A percentile compares a stretch with the other conserved stretches of the same genome.
Evolutionary conservation across 179 eudicot species (phyloP).

Genomic region (Beta macrorhiza): DNA sequence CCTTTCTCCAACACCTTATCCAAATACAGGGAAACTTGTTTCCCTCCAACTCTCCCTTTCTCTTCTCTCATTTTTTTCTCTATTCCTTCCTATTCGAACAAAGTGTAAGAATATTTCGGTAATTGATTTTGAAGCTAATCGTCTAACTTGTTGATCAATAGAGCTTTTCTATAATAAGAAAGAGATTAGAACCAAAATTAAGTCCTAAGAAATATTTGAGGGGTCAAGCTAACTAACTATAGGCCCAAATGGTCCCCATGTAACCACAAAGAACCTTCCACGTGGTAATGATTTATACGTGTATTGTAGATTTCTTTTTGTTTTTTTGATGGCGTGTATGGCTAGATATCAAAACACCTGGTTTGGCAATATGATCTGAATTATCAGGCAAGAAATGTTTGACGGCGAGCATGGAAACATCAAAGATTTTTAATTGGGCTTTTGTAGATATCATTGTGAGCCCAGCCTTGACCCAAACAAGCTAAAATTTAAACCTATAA

Average conservation of each 20-base stretch:
- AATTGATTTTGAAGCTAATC: too few relatives aligned
- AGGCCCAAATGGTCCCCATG: not conserved
- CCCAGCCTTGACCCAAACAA: not conserved
- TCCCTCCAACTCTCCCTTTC: too few relatives aligned
- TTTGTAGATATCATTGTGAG: slow-evolving; percentile 10
- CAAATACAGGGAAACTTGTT: too few relatives aligned
- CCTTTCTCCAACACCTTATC: too few relatives aligned
- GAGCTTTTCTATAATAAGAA: not conserved
- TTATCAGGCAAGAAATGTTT: too few relatives aligned
- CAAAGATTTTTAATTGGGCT: slow-evolving; percentile 13
- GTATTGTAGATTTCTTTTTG: too few relatives aligned
- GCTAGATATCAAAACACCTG: not conserved
- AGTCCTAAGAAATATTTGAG: not conserved
- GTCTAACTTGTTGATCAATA: too few relatives aligned
- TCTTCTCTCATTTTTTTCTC: too few relatives aligned
- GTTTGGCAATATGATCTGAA: not conserved
- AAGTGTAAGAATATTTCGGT: too few relatives aligned
- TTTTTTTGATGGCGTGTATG: not conserved
- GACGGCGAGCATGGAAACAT: not conserved
- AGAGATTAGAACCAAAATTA: not conserved
- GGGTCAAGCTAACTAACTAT: not conserved
- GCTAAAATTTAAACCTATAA: not conserved
- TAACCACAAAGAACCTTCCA: not conserved
- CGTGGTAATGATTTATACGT: not conserved
- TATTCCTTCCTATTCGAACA: too few relatives aligned